phyloP scores from a whole-genome alignment of 306 rosid species.

The Fragaria ananassa region DNA sequence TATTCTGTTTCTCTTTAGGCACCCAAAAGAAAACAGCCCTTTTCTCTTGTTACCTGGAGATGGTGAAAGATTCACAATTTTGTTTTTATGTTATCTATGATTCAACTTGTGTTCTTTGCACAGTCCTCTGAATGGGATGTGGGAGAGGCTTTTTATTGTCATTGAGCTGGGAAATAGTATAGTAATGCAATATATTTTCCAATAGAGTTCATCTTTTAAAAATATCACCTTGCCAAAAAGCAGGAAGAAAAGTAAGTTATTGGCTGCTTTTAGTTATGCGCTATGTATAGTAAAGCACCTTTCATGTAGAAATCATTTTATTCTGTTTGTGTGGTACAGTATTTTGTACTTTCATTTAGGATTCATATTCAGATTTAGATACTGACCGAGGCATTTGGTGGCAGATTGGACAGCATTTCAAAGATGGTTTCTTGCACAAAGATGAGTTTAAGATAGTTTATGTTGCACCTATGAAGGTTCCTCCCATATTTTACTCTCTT shows the following conservation, averaged over 20 bases:
- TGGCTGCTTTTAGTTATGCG: not conserved
- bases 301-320: not conserved
- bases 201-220: not conserved
- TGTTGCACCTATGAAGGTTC: slow-evolving; percentile 99
- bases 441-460: slow-evolving; percentile 90
- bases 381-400: slow-evolving; percentile 20
- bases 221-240: slow-evolving; percentile 1
- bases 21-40: not conserved
- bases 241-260: not conserved
- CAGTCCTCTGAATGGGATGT: not conserved
- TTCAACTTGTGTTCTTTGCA: not conserved
- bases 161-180: not conserved
- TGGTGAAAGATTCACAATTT: not conserved
- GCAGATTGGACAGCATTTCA: slow-evolving; percentile 97
- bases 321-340: not conserved
- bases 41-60: not conserved
- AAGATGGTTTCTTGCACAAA: slow-evolving; percentile 90
- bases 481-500: slow-evolving; percentile 19
- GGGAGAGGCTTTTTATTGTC: slow-evolving; percentile 6
- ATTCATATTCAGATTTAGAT: slow-evolving; percentile 17
- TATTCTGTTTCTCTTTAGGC: not conserved
- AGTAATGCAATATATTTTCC: not conserved
- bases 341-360: not conserved
- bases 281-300: not conserved
- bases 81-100: not conserved